Evolutionary conservation across 345 rosid species (phyloP).

Genomic region (Populus simonii): DNA sequence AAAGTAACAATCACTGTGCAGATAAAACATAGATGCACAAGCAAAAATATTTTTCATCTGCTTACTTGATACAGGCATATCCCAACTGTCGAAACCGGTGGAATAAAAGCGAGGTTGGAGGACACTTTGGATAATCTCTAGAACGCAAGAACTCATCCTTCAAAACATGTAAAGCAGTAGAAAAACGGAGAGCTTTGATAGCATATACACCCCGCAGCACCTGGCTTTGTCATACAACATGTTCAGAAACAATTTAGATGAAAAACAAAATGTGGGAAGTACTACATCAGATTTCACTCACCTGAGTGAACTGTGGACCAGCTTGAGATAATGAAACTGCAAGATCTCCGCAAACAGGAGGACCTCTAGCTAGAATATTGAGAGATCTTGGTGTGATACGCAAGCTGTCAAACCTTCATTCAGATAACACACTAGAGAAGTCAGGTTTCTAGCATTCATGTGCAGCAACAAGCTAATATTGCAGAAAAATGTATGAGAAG

Average conservation of each 20-base stretch:
- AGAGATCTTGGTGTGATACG: slow-evolving; percentile 94
- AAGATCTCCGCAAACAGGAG: slow-evolving; percentile 96
- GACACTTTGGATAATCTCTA: slow-evolving; percentile 96
- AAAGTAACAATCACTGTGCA: not conserved
- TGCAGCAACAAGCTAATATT: slow-evolving; percentile 2
- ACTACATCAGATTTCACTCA: slow-evolving; percentile 27
- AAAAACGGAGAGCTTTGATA: slow-evolving; percentile 85
- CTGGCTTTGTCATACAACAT: slow-evolving; percentile 36
- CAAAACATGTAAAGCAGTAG: slow-evolving; percentile 82
- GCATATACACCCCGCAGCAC: slow-evolving; percentile 84
- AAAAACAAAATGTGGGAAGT: not conserved
- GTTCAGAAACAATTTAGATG: slow-evolving; percentile 25
- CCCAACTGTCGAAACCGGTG: slow-evolving; percentile 94
- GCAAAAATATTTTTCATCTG: not conserved
- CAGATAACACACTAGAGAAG: slow-evolving; percentile 13
- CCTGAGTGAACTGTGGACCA: slow-evolving; percentile 98
- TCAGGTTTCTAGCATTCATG: slow-evolving; percentile 22
- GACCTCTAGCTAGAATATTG: slow-evolving; percentile 79
- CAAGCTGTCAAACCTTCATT: slow-evolving; percentile 87
- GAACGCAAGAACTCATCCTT: slow-evolving; percentile 98
- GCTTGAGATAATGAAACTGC: slow-evolving; percentile 94
- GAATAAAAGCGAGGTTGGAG: slow-evolving; percentile 87
- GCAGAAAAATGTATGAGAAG: slow-evolving; percentile 13
- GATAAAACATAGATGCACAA: not conserved
- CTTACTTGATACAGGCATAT: slow-evolving; percentile 92